These are phyloP conservation scores for Emydomyces testavorans DNA, from an alignment of 2,329 filamentous ascomycete species.

Conservation along the genomic window DNA sequence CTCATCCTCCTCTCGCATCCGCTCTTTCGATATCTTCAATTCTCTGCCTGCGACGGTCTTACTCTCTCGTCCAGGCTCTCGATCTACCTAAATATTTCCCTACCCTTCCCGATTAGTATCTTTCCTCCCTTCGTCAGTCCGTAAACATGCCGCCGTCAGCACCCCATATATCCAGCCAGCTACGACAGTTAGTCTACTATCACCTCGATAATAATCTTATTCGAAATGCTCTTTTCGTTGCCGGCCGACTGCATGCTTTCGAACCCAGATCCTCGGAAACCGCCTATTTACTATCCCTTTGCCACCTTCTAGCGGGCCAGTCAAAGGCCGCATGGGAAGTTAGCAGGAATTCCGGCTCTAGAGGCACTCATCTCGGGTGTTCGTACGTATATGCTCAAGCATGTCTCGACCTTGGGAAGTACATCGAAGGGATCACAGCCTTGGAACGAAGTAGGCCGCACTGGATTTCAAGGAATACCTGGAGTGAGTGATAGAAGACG, in stretches of 20 bases:
- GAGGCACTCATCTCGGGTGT: conserved; percentile 70
- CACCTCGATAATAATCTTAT: conserved; percentile 80
- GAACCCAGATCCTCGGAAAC: conserved; percentile 73
- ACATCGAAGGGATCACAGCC: conserved; percentile 68
- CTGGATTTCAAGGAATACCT: conserved; percentile 64
- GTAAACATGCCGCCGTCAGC: conserved; percentile 44
- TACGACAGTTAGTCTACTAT: conserved; percentile 57
- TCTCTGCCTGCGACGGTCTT: not conserved
- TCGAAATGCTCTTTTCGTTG: conserved; percentile 87
- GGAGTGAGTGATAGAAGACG: conserved; percentile 48
- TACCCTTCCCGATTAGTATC: not conserved
- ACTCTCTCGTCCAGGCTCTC: not conserved
- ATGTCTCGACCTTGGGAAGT: conserved; percentile 65
- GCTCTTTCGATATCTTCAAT: not conserved
- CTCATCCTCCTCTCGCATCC: conserved; percentile 13
- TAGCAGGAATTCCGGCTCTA: conserved; percentile 58
- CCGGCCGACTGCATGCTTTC: conserved; percentile 72
- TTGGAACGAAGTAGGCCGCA: conserved; percentile 68
- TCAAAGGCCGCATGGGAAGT: conserved; percentile 76
- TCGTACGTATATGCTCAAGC: conserved; percentile 85
- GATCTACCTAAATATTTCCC: not conserved
- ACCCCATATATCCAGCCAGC: conserved; percentile 46
- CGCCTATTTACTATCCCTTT: conserved; percentile 70
- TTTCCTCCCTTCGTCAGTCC: conserved; percentile 17
- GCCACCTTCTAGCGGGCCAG: conserved; percentile 71